These are phyloP conservation scores for Kwoniella sp. DNA, from an alignment of 768 basidiomycete genomes.

Conservation along the genomic window DNA sequence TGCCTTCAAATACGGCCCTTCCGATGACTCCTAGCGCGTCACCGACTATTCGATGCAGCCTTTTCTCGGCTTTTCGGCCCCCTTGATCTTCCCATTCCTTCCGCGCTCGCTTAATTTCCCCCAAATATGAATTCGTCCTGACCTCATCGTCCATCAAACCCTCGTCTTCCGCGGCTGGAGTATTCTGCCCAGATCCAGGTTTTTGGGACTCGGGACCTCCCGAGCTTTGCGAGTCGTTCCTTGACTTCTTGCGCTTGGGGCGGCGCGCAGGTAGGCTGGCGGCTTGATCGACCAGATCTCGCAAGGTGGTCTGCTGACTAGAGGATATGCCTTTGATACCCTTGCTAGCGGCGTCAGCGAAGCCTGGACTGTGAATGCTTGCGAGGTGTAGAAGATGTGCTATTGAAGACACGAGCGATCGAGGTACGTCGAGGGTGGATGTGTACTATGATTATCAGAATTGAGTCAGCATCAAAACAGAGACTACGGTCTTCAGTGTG, in stretches of 20 bases:
- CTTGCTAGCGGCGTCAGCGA: background rate
- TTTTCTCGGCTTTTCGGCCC: conserved; percentile 5
- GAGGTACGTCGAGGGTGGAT: background rate
- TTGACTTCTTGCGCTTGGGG: background rate
- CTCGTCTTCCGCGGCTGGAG: no score
- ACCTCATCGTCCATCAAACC: background rate
- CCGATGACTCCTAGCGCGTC: conserved; percentile 34
- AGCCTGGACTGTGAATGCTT: conserved; percentile 6
- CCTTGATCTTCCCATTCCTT: conserved; percentile 10
- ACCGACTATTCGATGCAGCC: conserved; percentile 13
- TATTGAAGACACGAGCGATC: conserved; percentile 19
- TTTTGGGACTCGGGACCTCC: no score
- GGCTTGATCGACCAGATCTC: background rate
- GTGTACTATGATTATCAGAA: conserved; percentile 6
- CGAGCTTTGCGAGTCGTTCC: background rate
- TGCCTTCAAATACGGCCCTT: conserved; percentile 16
- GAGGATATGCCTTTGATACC: background rate
- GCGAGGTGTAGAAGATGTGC: conserved; percentile 25
- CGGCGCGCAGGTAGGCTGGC: conserved; percentile 5
- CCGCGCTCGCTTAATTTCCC: background rate
- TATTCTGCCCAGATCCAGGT: no score
- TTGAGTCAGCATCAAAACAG: no score
- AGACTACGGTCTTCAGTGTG: no score
- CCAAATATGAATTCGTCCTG: background rate
- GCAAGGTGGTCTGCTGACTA: conserved; percentile 10